phyloP scores from a whole-genome alignment of 352 stramenopile genomes.

The Phytophthora syringae region DNA sequence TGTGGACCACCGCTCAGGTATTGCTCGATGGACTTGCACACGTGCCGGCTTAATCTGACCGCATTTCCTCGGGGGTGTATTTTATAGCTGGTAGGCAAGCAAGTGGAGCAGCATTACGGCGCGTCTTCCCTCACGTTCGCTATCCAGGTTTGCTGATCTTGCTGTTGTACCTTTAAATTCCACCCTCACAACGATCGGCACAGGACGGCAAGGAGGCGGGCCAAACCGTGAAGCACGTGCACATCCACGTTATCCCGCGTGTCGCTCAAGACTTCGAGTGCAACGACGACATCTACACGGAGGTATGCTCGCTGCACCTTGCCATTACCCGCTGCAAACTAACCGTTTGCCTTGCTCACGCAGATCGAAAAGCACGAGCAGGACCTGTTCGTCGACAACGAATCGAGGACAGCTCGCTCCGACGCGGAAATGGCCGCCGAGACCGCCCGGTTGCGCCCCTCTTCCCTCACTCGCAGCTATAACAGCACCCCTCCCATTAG shows the following conservation, averaged over 20 bases:
- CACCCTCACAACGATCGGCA: not conserved
- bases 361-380: constrained; percentile 74
- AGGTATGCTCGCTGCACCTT: constrained; percentile 44
- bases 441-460: constrained; percentile 47
- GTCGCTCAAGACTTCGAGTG: constrained; percentile 73
- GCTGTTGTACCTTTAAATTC: not conserved
- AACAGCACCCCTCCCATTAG: too few relatives aligned
- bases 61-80: not conserved
- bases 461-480: constrained; percentile 29
- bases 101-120: constrained; percentile 77
- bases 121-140: constrained; percentile 91
- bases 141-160: constrained; percentile 66
- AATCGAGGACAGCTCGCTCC: constrained; percentile 72
- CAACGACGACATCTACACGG: constrained; percentile 95
- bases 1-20: constrained; percentile 89
- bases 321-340: not conserved
- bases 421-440: constrained; percentile 86
- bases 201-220: constrained; percentile 89
- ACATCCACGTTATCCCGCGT: constrained; percentile 94
- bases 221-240: constrained; percentile 93
- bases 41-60: not conserved
- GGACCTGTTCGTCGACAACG: constrained; percentile 69
- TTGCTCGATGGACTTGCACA: not conserved
- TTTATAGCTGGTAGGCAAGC: constrained; percentile 63
- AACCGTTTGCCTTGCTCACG: not conserved